These are phyloP conservation scores for Lepidium sativum DNA, from an alignment of 345 rosid species.

Conservation along the genomic window DNA sequence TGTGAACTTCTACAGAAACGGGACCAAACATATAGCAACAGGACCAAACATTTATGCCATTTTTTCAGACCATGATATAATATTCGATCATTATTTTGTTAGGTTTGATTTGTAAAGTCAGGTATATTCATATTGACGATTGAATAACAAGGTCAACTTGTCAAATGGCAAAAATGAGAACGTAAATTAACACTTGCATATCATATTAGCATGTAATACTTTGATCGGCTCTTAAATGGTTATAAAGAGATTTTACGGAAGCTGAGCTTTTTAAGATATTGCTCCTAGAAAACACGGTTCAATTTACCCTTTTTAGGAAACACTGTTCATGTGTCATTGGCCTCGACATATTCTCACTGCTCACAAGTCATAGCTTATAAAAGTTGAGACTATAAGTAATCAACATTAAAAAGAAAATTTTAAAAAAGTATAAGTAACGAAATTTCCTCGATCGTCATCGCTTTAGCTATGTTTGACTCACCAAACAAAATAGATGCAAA, in stretches of 20 bases:
- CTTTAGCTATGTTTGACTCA: not conserved
- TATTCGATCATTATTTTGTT: not conserved
- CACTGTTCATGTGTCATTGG: not conserved
- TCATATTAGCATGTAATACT: not conserved
- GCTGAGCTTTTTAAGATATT: not conserved
- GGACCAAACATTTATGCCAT: conserved; percentile 16
- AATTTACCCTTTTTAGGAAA: too few species aligned
- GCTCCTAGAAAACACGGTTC: not conserved
- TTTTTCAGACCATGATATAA: not conserved
- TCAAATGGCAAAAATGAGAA: not conserved
- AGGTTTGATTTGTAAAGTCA: not conserved
- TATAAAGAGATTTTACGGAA: not conserved
- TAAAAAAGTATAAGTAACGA: not conserved
- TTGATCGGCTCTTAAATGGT: not conserved
- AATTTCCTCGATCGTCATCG: not conserved
- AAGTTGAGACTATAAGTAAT: too few species aligned
- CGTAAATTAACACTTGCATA: not conserved
- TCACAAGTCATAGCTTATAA: not conserved
- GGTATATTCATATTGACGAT: not conserved
- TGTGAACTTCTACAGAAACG: conserved; percentile 4
- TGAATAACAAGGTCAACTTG: not conserved
- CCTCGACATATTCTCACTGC: not conserved
- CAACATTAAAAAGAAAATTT: too few species aligned
- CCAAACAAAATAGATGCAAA: not conserved
- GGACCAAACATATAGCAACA: conserved; percentile 16